Evolutionary conservation across 768 basidiomycete genomes (phyloP).

Genomic region (Lentinula sp.): DNA sequence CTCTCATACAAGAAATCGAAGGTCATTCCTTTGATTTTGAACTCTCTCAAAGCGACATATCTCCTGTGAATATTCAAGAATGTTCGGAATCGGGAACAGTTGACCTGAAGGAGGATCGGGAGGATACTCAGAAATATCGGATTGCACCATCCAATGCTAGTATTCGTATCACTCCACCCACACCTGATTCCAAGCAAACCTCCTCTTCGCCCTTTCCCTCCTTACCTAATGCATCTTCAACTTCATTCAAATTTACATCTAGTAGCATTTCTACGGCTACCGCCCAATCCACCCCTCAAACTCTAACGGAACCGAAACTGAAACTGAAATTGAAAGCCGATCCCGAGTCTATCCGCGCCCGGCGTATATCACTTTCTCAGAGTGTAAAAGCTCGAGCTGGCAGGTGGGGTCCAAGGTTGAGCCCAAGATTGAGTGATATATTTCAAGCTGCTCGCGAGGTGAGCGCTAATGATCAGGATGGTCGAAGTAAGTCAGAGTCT

Average conservation of each 20-base stretch:
- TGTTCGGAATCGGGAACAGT: not conserved
- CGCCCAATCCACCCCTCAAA: too few relatives aligned
- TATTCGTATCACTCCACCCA: not conserved
- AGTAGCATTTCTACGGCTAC: not conserved
- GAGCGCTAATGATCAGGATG: not conserved
- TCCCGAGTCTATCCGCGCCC: not conserved
- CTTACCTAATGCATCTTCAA: not conserved
- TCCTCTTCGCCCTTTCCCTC: not conserved
- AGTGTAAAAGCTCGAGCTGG: not conserved
- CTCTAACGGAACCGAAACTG: too few relatives aligned
- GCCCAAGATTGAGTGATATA: not conserved
- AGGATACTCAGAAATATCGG: not conserved
- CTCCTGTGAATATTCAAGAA: not conserved
- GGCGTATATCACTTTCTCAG: not conserved
- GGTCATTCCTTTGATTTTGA: not conserved
- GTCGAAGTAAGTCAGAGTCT: not conserved
- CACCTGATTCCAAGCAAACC: not conserved
- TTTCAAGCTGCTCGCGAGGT: not conserved
- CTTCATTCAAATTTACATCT: not conserved
- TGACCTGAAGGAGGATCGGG: not conserved
- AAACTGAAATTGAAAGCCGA: not conserved
- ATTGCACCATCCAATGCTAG: not conserved
- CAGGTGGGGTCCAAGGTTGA: not conserved
- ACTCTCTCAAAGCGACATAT: not conserved
- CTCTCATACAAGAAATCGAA: not conserved